Evolutionary conservation across 192 early-diverging fungal genomes (phyloP).

Genomic region (Backusella sp.): DNA sequence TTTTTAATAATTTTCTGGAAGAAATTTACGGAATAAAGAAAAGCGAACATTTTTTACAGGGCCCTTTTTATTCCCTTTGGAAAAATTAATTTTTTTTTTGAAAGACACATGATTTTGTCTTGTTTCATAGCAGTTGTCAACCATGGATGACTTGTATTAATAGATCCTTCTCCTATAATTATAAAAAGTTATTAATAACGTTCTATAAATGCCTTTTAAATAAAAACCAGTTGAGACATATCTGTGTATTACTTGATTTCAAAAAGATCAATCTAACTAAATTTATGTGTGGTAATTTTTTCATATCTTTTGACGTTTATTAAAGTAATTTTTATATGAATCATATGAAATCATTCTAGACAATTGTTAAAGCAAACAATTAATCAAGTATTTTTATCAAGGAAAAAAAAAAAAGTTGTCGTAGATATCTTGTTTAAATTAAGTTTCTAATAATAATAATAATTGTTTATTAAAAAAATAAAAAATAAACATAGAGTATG

Average conservation of each 20-base stretch:
- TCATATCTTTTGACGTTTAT: not conserved
- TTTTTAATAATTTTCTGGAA: not conserved
- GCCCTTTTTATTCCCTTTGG: not conserved
- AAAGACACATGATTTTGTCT: not conserved
- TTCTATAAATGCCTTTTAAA: not conserved
- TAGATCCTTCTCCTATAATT: not conserved
- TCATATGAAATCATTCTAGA: not conserved
- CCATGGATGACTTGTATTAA: not conserved
- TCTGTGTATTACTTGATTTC: not conserved
- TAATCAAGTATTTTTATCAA: not conserved
- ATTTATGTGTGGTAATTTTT: not conserved
- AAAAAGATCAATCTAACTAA: not conserved
- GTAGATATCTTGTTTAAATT: not conserved
- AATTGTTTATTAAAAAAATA: not conserved
- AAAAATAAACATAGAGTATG: not conserved
- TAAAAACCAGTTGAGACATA: not conserved
- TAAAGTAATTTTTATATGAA: not conserved
- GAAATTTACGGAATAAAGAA: not conserved
- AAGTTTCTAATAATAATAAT: not conserved
- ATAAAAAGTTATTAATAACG: not conserved
- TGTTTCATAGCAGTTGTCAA: slow-evolving; percentile 5
- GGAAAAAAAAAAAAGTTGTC: slow-evolving; percentile 3
- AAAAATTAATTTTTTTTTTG: not conserved
- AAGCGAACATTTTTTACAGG: not conserved
- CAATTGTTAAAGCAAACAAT: not conserved